Evolutionary conservation across 805 yeast species (phyloP).

Genomic region (Tetrapisispora nanseiensis): DNA sequence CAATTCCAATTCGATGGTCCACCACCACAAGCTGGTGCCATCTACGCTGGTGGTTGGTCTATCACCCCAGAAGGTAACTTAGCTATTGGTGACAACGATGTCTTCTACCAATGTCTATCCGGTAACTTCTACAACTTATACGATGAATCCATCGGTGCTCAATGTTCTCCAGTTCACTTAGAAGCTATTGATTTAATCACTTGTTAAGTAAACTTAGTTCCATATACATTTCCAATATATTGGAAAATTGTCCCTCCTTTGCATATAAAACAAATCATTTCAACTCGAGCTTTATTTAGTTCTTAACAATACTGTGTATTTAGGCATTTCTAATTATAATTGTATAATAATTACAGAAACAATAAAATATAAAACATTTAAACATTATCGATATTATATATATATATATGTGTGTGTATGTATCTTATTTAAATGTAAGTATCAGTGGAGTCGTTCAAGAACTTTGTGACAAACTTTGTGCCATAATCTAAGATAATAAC

Average conservation of each 20-base stretch:
- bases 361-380: not conserved
- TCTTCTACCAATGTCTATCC: constrained; percentile 65
- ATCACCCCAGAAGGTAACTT: constrained; percentile 49
- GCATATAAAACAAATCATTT: not conserved
- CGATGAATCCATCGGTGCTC: constrained; percentile 50
- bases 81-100: constrained; percentile 51
- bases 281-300: not conserved
- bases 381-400: not conserved
- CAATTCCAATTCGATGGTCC: too few species aligned
- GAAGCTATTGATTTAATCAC: constrained; percentile 46
- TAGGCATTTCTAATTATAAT: not conserved
- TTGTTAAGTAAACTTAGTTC: constrained; percentile 31
- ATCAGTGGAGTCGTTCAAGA: not conserved
- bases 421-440: not conserved
- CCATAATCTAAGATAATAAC: too few species aligned
- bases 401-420: not conserved
- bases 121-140: constrained; percentile 75
- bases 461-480: too few species aligned
- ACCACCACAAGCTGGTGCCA: too few species aligned
- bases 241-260: not conserved
- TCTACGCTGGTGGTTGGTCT: too few species aligned
- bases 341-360: not conserved
- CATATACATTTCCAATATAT: not conserved
- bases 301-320: not conserved
- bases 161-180: constrained; percentile 56